phyloP scores from a whole-genome alignment of 2,329 filamentous ascomycete species.

The Botrytis tulipae region DNA sequence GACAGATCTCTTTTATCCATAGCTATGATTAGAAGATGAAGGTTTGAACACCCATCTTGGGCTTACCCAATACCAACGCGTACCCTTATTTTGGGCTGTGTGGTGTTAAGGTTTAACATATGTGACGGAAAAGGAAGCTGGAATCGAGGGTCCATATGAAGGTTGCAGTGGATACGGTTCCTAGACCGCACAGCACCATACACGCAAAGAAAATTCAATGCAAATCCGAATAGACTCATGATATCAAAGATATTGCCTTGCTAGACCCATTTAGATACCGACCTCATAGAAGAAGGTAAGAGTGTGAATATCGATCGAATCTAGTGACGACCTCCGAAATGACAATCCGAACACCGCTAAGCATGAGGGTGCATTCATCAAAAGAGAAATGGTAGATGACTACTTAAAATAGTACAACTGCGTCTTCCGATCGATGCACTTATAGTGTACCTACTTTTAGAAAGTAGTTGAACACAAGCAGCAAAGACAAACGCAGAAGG shows the following conservation, averaged over 20 bases:
- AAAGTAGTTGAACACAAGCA: too few relatives aligned
- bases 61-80: too few relatives aligned
- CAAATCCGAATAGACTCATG: background rate
- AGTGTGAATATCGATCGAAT: background rate
- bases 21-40: background rate
- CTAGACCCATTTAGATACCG: background rate
- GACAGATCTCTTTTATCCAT: background rate
- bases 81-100: too few relatives aligned
- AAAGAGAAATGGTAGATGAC: background rate
- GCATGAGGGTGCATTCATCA: background rate
- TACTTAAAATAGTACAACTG: background rate
- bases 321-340: background rate
- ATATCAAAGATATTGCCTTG: background rate
- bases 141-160: background rate
- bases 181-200: background rate
- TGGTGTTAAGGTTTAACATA: background rate
- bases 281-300: background rate
- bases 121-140: background rate
- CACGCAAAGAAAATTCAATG: background rate
- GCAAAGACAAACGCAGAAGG: too few relatives aligned
- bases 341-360: background rate
- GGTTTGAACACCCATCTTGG: background rate
- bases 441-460: too few relatives aligned
- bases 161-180: background rate
- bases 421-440: background rate